Conservation (phyloP, 1,284 basidiomycete species). For the Porphyrellus sp. region DNA sequence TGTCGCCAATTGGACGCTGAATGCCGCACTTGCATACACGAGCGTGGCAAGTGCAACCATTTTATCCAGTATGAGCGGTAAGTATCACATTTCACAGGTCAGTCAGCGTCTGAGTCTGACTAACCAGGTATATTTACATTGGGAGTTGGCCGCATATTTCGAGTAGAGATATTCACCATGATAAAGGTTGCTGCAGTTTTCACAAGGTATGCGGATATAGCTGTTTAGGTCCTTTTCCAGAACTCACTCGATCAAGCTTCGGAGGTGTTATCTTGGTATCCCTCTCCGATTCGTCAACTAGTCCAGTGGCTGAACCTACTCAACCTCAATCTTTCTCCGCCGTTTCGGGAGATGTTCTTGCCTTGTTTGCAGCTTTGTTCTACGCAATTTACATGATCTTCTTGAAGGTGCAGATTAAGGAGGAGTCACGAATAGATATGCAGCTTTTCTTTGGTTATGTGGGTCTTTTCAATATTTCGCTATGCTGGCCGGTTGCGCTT, state of each 20-base stretch:
- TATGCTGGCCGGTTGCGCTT: constrained; percentile 80
- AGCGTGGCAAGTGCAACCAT: constrained; percentile 91
- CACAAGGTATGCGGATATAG: constrained; percentile 57
- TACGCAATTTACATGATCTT: constrained; percentile 93
- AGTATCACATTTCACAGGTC: constrained; percentile 23
- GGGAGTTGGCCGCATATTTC: constrained; percentile 78
- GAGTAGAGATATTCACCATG: constrained; percentile 76
- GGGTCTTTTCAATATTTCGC: constrained; percentile 83
- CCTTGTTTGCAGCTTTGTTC: constrained; percentile 78
- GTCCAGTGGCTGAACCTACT: constrained; percentile 13
- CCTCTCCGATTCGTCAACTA: constrained; percentile 60
- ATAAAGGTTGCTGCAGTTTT: constrained; percentile 81
- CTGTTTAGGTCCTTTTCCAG: not conserved
- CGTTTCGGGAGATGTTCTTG: constrained; percentile 74
- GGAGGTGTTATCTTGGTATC: constrained; percentile 85
- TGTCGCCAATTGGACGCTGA: constrained; percentile 86
- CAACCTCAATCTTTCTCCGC: constrained; percentile 27
- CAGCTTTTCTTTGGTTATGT: constrained; percentile 94
- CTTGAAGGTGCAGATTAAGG: constrained; percentile 83
- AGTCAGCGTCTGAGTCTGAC: constrained; percentile 1
- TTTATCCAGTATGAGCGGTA: constrained; percentile 84
- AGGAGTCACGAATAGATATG: constrained; percentile 88
- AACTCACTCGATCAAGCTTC: constrained; percentile 53
- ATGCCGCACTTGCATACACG: constrained; percentile 79
- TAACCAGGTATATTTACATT: constrained; percentile 97